Evolutionary conservation across 176 grass and related monocot genomes (phyloP), one percentile per base, ranked within the genome.

Genomic region (Carex littledalei): DNA sequence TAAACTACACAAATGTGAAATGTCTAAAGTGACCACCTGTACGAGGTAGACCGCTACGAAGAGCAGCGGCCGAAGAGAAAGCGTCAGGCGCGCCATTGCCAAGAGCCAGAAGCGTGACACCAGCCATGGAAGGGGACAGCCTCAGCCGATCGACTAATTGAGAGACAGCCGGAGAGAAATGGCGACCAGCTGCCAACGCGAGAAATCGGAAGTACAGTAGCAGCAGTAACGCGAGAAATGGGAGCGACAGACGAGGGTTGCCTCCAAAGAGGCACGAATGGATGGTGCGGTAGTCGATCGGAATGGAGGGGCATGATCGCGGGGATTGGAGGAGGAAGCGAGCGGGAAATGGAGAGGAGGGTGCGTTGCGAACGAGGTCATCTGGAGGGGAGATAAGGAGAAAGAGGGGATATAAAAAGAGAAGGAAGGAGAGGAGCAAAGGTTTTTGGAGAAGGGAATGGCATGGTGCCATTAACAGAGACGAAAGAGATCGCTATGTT

Each of bases 41-140:
- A 21, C 94, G 85, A 0, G 90, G 89, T 24, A 90, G 74, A 31
- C 90, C 94, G 0, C 22, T 63, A 0, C 84, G 86, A 55, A 94
- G 90, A 64, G 91, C 95, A 17, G 92, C 91, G 57, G 89, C 91
- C 63, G 91, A 94, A 24, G 95, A 88, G 73, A 98, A 98, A 0
- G 89, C 86, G 39, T 98, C 95, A 32, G 95, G 95, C 2, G 95
- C 89, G 64, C 95, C 95, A 81, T 94, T 97, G 10, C 95, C 95
- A 53, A 97, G 86, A 57, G 95, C 90, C 12, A 97, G 95, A 60
- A 97, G 95, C n/a, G 95, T 97, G 29, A 90, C 95, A 70, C 92
- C 95, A 72, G 95, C 91, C 92, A 94, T 94, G 73, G 89, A 92
- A 0, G 94, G 90, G 18, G 94, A 94, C 52, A 97, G 84, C 29